Conservation (phyloP, 2,329 filamentous ascomycete genomes). For the Teratosphaeriaceae sp. region DNA sequence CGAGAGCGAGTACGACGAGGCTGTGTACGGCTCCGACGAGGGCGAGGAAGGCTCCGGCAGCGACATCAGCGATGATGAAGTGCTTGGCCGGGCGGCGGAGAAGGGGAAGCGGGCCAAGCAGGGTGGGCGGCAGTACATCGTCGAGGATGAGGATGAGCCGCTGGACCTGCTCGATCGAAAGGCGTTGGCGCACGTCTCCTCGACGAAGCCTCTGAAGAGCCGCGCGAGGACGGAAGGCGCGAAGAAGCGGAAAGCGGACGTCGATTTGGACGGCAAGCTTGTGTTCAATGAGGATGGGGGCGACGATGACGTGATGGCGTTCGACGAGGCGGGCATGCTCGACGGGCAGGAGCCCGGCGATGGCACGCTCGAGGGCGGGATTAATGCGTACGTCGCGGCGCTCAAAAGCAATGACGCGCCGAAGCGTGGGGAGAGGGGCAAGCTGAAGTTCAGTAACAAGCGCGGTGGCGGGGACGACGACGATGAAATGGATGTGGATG, state of each 20-base stretch:
- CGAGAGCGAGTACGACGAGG: conserved; percentile 90
- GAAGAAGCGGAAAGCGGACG: conserved; percentile 55
- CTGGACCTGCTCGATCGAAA: conserved; percentile 86
- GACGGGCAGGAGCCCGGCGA: conserved; percentile 30
- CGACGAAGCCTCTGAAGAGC: conserved; percentile 69
- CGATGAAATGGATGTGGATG: conserved; percentile 43
- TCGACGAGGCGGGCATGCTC: conserved; percentile 49
- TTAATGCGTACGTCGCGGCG: conserved; percentile 57
- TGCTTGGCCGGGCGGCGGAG: conserved; percentile 41
- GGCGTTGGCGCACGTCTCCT: conserved; percentile 87
- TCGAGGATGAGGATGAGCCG: conserved; percentile 91
- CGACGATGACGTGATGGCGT: conserved; percentile 45
- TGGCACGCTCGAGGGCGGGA: conserved; percentile 41
- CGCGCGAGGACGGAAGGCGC: conserved; percentile 39
- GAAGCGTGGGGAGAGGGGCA: conserved; percentile 52
- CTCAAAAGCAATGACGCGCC: conserved; percentile 54
- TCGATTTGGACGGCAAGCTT: conserved; percentile 72
- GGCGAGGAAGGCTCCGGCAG: conserved; percentile 49
- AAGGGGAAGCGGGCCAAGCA: conserved; percentile 51
- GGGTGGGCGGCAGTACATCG: conserved; percentile 66
- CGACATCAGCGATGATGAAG: conserved; percentile 57
- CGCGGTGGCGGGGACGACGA: conserved; percentile 32
- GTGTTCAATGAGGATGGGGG: conserved; percentile 53
- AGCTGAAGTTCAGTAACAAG: conserved; percentile 54
- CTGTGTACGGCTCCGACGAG: conserved; percentile 65